Base-by-base conservation (phyloP, 2,329 filamentous ascomycete species). In the Arachnomyces sp. region DNA sequence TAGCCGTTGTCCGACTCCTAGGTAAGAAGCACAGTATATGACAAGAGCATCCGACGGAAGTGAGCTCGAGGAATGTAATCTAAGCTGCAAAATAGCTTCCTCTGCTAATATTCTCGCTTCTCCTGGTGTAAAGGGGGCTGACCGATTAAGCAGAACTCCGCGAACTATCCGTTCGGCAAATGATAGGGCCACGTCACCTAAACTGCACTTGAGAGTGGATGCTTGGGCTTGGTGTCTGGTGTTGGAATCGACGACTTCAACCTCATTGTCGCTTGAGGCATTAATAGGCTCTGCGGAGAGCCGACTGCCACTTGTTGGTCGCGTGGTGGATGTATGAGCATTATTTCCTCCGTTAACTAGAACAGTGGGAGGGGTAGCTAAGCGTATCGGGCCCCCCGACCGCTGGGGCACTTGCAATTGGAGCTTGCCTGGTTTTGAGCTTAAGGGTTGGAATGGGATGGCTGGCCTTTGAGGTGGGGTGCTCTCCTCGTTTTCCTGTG, bases 371-470 rank as follows among this genome's bases (percentile, higher is more conserved):
- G 66, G 66, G 1, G 66, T 68, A 11, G 64, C 66, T 31, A 68
- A 57, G 15, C 65, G 59, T 5, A 69, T 57, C 3, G 66, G 64
- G 0, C 53, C 59, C 6, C 65, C 64, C 7, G 56, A 43, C 31
- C 63, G 58, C 31, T 62, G 59, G 6, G 66, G 66, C 21, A 68
- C 66, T 47, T 66, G 65, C 13, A 68, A 45, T 38, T 67, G 65
- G 34, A 68, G 57, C 43, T 62, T 67, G 30, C 53, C 55, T 8
- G 64, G 63, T 38, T 56, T 54, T 7, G 50, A 47, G 25, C 38
- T 45, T 3, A 40, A 17, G 30, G 49, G 46, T 18, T 45, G 39
- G 13, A 54, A 43, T 1, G 53, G 53, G 9, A 46, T 57, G 16
- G 52, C 52, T 15, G 49, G 54, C 31, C 57, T 57, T 25, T 53